Evolutionary conservation across 495 filamentous ascomycete species (phyloP).

Genomic region (Penicillium macrosclerotiorum): DNA sequence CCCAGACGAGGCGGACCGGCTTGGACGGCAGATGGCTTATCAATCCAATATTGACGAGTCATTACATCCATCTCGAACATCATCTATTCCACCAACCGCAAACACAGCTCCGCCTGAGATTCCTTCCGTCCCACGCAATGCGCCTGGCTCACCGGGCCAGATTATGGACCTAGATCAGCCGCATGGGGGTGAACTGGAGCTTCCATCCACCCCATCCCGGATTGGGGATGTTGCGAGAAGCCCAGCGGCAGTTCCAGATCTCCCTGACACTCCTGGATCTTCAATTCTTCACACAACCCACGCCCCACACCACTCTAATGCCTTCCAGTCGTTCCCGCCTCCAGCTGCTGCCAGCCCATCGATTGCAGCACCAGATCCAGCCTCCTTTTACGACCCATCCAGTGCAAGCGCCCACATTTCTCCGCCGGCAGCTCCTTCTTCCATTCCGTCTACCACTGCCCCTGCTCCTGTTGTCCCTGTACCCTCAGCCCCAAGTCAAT

Average conservation of each 20-base stretch:
- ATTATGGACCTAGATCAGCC: constrained; percentile 18
- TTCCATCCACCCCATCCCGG: constrained; percentile 40
- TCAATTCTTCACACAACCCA: constrained; percentile 14
- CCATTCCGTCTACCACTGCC: constrained; percentile 16
- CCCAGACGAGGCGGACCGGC: constrained; percentile 45
- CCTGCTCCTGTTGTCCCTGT: constrained; percentile 13
- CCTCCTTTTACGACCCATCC: constrained; percentile 32
- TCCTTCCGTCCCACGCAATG: constrained; percentile 23
- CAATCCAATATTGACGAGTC: constrained; percentile 47
- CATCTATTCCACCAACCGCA: constrained; percentile 41
- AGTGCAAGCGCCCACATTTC: constrained; percentile 19
- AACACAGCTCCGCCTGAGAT: no score
- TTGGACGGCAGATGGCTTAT: constrained; percentile 33
- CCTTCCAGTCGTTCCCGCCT: constrained; percentile 49
- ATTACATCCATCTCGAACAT: constrained; percentile 49
- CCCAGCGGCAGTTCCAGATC: constrained; percentile 14
- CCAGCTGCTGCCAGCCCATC: constrained; percentile 29
- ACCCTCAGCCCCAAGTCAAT: constrained; percentile 22
- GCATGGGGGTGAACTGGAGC: constrained; percentile 25
- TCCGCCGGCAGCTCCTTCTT: constrained; percentile 22
- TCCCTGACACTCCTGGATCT: constrained; percentile 40
- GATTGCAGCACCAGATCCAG: constrained; percentile 27
- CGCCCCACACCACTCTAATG: constrained; percentile 19
- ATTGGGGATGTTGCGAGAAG: constrained; percentile 25
- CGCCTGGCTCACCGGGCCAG: constrained; percentile 18